phyloP scores from a whole-genome alignment of 1,284 basidiomycete species.

The Rhodotorula sp. region DNA sequence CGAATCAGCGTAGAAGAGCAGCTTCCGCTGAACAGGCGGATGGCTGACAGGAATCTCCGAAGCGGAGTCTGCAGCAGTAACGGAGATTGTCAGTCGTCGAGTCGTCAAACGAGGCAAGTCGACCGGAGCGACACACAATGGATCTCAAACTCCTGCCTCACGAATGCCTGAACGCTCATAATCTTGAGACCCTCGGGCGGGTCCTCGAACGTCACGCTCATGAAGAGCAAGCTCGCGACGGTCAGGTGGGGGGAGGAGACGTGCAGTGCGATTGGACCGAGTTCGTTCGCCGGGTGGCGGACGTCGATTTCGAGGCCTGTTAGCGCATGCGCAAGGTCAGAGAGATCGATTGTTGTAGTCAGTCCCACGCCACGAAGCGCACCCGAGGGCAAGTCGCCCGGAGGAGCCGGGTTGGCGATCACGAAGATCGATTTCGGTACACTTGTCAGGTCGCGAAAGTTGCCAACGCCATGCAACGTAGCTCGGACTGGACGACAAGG shows the following conservation, averaged over 20 bases:
- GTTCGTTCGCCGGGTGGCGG: constrained; percentile 1
- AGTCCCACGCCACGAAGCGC: not conserved
- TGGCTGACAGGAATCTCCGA: constrained; percentile 1
- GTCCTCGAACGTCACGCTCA: constrained; percentile 20
- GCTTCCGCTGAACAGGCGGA: constrained; percentile 15
- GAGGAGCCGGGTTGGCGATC: constrained; percentile 15
- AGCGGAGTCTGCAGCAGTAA: not conserved
- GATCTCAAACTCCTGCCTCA: constrained; percentile 28
- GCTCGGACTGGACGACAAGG: constrained; percentile 10
- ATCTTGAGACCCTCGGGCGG: constrained; percentile 30
- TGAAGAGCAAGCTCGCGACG: constrained; percentile 26
- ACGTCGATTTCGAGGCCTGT: constrained; percentile 26
- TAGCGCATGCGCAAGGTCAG: not conserved
- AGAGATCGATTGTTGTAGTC: too few relatives aligned
- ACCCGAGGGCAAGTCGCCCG: constrained; percentile 22
- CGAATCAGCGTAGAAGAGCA: constrained; percentile 30
- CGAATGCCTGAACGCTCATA: constrained; percentile 25
- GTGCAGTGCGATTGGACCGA: constrained; percentile 29
- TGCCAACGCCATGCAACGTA: constrained; percentile 9
- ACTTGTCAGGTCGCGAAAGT: constrained; percentile 14
- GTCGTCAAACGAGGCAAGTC: too few relatives aligned
- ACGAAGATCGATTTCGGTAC: constrained; percentile 6
- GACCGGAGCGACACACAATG: constrained; percentile 1
- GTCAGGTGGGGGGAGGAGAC: constrained; percentile 35
- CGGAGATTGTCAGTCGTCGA: not conserved